A percentile compares a stretch with the other conserved stretches of the same genome.
phyloP scores from a whole-genome alignment of 805 yeast species.

The Saccharomycopsis sp. region DNA sequence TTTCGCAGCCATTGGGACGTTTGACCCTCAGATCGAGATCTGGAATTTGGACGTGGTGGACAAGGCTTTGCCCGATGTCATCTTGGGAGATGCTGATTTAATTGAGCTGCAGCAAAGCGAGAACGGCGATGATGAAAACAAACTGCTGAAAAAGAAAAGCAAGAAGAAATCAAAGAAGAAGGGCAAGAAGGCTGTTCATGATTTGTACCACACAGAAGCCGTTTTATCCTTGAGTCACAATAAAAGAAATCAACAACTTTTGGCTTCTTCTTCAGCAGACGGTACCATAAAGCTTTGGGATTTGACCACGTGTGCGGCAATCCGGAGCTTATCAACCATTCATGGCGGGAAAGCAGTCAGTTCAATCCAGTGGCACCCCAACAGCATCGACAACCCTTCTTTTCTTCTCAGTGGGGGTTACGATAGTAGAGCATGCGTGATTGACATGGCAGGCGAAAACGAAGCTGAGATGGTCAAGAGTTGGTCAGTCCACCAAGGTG shows the following conservation, averaged over 20 bases:
- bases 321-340: conserved; percentile 59
- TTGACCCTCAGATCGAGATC: conserved; percentile 93
- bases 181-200: conserved; percentile 40
- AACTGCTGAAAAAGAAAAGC: too few relatives aligned
- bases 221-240: conserved; percentile 82
- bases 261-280: conserved; percentile 94
- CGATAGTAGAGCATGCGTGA: conserved; percentile 71
- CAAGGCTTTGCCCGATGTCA: conserved; percentile 88
- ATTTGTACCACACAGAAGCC: conserved; percentile 88
- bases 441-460: conserved; percentile 74
- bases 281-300: conserved; percentile 95
- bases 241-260: conserved; percentile 66
- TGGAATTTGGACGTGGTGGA: conserved; percentile 94
- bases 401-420: conserved; percentile 86
- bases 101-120: too few relatives aligned
- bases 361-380: conserved; percentile 75
- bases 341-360: conserved; percentile 81
- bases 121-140: conserved; percentile 33
- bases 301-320: conserved; percentile 63
- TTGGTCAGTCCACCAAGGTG: conserved; percentile 54
- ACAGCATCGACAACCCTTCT: conserved; percentile 40
- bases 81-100: conserved; percentile 59
- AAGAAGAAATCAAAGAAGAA: conserved; percentile 40
- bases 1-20: conserved; percentile 94
- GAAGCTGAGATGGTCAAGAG: conserved; percentile 49